Conservation (phyloP, 495 filamentous ascomycete genomes). For the Friedmanniomyces endolithicus region DNA sequence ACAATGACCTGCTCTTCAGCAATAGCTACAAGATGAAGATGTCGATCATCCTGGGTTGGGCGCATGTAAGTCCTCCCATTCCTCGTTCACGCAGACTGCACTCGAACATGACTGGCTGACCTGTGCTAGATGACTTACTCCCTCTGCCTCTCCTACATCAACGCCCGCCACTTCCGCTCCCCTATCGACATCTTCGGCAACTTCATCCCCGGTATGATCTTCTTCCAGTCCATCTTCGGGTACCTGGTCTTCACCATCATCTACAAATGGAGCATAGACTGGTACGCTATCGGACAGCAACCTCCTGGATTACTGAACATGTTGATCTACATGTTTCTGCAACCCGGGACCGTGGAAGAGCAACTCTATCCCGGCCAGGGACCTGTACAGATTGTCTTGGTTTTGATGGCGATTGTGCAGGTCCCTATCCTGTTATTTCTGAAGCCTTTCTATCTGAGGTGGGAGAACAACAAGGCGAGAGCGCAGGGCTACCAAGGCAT, state of each 20-base stretch:
- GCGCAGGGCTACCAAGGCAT: slow-evolving; percentile 84
- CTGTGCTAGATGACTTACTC: slow-evolving; percentile 78
- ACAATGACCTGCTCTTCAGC: slow-evolving; percentile 84
- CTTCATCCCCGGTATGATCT: slow-evolving; percentile 95
- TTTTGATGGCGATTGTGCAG: slow-evolving; percentile 73
- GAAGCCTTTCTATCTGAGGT: slow-evolving; percentile 86
- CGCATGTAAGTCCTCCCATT: slow-evolving; percentile 45
- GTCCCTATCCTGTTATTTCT: slow-evolving; percentile 86
- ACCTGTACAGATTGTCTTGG: slow-evolving; percentile 57
- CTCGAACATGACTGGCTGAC: not conserved
- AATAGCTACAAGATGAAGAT: slow-evolving; percentile 99
- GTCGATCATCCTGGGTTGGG: slow-evolving; percentile 89
- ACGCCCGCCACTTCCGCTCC: slow-evolving; percentile 85
- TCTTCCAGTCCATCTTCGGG: slow-evolving; percentile 98
- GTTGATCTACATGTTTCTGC: slow-evolving; percentile 99
- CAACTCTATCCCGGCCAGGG: slow-evolving; percentile 67
- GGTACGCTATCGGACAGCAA: slow-evolving; percentile 49
- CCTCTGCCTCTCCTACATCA: slow-evolving; percentile 81
- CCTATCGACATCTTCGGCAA: slow-evolving; percentile 93
- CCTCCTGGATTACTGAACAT: slow-evolving; percentile 92
- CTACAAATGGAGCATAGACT: slow-evolving; percentile 94
- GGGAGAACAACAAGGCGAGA: slow-evolving; percentile 81
- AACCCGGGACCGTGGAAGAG: slow-evolving; percentile 60
- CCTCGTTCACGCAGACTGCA: not conserved
- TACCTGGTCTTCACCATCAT: slow-evolving; percentile 88